Base-by-base conservation (phyloP, 2,329 filamentous ascomycete species). In the Trichophaea hybrida region DNA sequence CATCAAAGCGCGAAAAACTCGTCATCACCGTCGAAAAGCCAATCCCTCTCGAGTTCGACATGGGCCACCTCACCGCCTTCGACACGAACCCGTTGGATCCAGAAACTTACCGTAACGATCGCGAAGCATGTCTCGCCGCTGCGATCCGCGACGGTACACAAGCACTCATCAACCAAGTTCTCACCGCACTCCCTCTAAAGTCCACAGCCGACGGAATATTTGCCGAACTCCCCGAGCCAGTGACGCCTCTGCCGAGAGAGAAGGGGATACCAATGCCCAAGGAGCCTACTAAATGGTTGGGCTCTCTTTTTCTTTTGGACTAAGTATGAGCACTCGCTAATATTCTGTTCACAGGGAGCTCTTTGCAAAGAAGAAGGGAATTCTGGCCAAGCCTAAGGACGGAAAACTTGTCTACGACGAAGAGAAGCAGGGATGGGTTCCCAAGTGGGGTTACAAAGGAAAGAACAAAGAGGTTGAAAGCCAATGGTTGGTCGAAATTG, bases 291-390 rank as follows among this genome's bases (percentile, higher is more conserved):
- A 95, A 89, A 73, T 98, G 93, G 93, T 66, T 55, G 32, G 32
- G 13, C 46, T n/a, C 37, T 1, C 15, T 8, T 53, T 53, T 40
- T 17, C 31, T 3, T 7, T 7, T 15, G 48, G 6, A 24, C 4
- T 6, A 50, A 7, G 17, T 54, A 33, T 40, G 17, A 12, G 10
- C 32, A 12, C 48, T 50, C 13, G 12, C 37, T 24, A 48, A 44
- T 55, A 10, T 13, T 8, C 10, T 7, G 52, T 15, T 38, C 6
- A 38, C 13, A 66, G 65, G 65, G 85, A 95, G 76, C 82, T 85
- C 70, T 98, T 98, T 75, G 93, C 93, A 50, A 85, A 83, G 73
- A 94, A 94, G 81, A 94, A 96, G 79, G 93, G 93, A 59, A 97
- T 98, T 75, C 87, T 86, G 76, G 82, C 83, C 74, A 94, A 90